A percentile compares a stretch with the other conserved stretches of the same genome.
Evolutionary conservation across 345 rosid species (phyloP).

Genomic region (Eucalyptus pumila): DNA sequence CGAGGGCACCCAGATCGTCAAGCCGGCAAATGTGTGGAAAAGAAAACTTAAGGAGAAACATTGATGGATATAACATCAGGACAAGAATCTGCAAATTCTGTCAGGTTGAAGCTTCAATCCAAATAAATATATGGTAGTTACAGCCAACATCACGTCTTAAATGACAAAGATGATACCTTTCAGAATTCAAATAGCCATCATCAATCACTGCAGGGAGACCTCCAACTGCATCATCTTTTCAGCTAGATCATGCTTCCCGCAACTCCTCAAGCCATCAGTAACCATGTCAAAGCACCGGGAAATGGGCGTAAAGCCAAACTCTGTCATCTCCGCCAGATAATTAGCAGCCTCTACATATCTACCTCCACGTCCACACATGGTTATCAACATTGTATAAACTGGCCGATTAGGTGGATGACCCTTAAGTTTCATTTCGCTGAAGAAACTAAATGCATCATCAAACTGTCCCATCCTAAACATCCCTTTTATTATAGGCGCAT

Average conservation of each 20-base stretch:
- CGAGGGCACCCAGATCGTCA: not conserved
- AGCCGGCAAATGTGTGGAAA: not conserved
- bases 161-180: not conserved
- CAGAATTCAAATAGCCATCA: not conserved
- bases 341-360: slow-evolving; percentile 71
- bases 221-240: slow-evolving; percentile 66
- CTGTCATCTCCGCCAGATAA: slow-evolving; percentile 85
- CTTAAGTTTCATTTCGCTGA: slow-evolving; percentile 77
- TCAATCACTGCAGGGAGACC: slow-evolving; percentile 45
- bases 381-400: slow-evolving; percentile 83
- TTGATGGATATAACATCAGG: not conserved
- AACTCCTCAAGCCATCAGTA: slow-evolving; percentile 74
- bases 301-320: slow-evolving; percentile 71
- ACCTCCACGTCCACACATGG: slow-evolving; percentile 89
- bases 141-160: not conserved
- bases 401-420: slow-evolving; percentile 89
- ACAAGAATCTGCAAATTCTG: not conserved
- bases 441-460: slow-evolving; percentile 80
- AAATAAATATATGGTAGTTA: not conserved
- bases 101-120: not conserved
- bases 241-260: slow-evolving; percentile 86
- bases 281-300: slow-evolving; percentile 90
- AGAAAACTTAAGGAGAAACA: not conserved
- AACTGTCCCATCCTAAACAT: slow-evolving; percentile 70
- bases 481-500: slow-evolving; percentile 78